These are phyloP conservation scores for Rhizopus sp. DNA, from an alignment of 371 early-diverging fungal genomes.

Conservation along the genomic window DNA sequence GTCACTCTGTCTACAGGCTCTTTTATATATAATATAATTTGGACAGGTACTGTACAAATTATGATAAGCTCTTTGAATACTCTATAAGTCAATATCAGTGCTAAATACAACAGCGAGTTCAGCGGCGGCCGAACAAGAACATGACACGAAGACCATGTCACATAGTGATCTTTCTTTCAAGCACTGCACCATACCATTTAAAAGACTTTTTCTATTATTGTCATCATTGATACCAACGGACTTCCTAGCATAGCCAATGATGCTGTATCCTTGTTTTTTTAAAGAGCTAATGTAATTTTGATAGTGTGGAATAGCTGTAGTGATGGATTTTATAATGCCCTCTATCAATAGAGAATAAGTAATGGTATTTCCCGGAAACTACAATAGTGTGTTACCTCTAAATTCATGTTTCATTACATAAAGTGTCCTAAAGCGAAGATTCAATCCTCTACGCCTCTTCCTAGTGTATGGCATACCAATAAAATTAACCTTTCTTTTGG, in stretches of 20 bases:
- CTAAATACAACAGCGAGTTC: too few species aligned
- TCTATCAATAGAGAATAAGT: constrained; percentile 22
- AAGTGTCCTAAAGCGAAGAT: constrained; percentile 17
- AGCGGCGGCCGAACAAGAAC: constrained; percentile 20
- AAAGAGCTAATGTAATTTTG: constrained; percentile 20
- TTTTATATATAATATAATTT: too few species aligned
- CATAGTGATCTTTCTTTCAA: constrained; percentile 24
- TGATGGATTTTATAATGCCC: constrained; percentile 16
- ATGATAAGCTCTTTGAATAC: too few species aligned
- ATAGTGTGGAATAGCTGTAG: constrained; percentile 20
- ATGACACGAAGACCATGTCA: constrained; percentile 18
- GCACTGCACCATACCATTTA: constrained; percentile 20
- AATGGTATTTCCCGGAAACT: constrained; percentile 20
- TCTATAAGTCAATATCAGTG: too few species aligned
- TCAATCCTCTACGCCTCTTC: constrained; percentile 20
- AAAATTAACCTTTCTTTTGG: constrained; percentile 21
- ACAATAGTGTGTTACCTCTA: constrained; percentile 21
- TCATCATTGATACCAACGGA: constrained; percentile 9
- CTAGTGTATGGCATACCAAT: constrained; percentile 17
- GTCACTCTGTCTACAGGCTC: too few species aligned
- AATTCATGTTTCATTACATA: constrained; percentile 22
- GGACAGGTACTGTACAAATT: too few species aligned
- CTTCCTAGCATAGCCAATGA: constrained; percentile 19
- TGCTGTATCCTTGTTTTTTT: constrained; percentile 19
- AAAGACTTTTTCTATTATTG: constrained; percentile 13